Evolutionary conservation across 78 protist species (phyloP).

Genomic region (Protostelium mycophagum): DNA sequence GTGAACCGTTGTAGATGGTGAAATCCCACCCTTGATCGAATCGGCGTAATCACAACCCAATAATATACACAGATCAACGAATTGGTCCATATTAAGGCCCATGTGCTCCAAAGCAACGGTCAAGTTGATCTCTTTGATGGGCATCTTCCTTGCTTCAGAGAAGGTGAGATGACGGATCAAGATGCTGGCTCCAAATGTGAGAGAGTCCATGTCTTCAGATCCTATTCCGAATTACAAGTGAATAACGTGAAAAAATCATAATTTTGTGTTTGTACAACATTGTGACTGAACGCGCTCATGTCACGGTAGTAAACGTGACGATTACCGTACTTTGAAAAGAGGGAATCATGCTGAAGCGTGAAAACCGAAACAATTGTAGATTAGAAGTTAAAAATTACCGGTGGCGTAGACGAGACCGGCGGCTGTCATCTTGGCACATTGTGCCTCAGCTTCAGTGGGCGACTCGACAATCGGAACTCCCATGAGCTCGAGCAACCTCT

Average conservation of each 20-base stretch:
- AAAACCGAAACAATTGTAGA: background rate
- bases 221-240: slow-evolving; percentile 78
- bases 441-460: slow-evolving; percentile 98
- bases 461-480: slow-evolving; percentile 96
- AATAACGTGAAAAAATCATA: no score
- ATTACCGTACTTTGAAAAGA: slow-evolving; percentile 1
- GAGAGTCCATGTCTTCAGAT: slow-evolving; percentile 98
- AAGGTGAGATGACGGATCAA: slow-evolving; percentile 72
- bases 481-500: slow-evolving; percentile 87
- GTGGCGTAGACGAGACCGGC: slow-evolving; percentile 32
- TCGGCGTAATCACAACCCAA: slow-evolving; percentile 94
- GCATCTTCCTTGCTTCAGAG: slow-evolving; percentile 82
- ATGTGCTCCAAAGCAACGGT: slow-evolving; percentile 61
- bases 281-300: no score
- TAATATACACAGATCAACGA: slow-evolving; percentile 95
- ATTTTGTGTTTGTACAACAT: no score
- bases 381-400: background rate
- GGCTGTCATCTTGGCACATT: slow-evolving; percentile 87
- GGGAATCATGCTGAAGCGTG: background rate
- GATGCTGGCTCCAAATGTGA: slow-evolving; percentile 86
- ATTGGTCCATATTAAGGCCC: slow-evolving; percentile 81
- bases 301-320: background rate
- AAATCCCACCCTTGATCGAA: slow-evolving; percentile 55
- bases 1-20: background rate
- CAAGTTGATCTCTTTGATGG: slow-evolving; percentile 78